Base-by-base conservation (phyloP, 78 protist genomes). In the Cavenderia fasciculata region DNA sequence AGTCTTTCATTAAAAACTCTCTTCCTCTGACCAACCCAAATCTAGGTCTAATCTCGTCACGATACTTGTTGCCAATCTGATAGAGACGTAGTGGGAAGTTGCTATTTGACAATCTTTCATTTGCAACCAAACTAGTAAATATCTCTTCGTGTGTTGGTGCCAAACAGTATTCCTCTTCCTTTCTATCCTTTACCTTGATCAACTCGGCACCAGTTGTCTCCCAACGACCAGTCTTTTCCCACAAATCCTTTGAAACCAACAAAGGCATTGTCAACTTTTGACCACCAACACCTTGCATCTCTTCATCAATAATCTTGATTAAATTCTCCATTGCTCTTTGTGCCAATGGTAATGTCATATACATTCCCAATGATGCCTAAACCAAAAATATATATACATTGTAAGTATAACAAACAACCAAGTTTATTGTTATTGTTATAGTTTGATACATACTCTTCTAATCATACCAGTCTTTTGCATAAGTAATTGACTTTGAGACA, bases 21-120 rank as follows among this genome's bases (percentile, higher is more conserved):
- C 92, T 49, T 6, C 92, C 92, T 12, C 98, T 31, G n/a, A 96
- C 27, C 31, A 96, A 56, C 10, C 98, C 98, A 65, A 85, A 92
- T 34, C 96, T 68, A 1, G 98, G 98, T 66, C 98, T 59, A 10
- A 93, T 54, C n/a, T 96, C 98, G 49, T 96, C 98, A 33, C 98
- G 77, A 76, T 61, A 96, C 57, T 96, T 96, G 0, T 73, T 63
- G 25, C 95, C 78, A 2, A 94, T 96, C 44, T 96, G 98, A 49
- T 94, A 96, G 25, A 94, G 36, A n/a, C 63, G 36, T 6, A 94
- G 4, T 40, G 98, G 96, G 2, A 94, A 59, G 5, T 57, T 41
- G 11, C 27, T 7, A n/a, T 33, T 40, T 36, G 94, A 27, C 5
- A 73, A 16, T 19, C 65, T 16, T 57, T 89, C 87, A 6, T 51